Base-by-base conservation (phyloP, 306 rosid genomes). In the Coriaria nepalensis region DNA sequence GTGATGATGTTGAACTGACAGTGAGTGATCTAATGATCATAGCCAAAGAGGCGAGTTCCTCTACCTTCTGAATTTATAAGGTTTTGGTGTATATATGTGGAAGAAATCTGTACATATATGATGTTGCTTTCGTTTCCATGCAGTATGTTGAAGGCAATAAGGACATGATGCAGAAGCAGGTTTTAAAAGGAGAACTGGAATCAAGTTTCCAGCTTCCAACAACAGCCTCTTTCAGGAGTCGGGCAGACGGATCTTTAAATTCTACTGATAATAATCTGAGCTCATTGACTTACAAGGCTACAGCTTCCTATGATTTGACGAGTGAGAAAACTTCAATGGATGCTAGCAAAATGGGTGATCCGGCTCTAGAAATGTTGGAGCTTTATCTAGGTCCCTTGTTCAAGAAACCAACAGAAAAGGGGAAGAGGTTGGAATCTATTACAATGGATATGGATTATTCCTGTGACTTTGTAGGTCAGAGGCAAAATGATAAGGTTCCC, bases 301-400 rank as follows among this genome's bases (percentile, higher is more conserved):
- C 63, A 35, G 54, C 10, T 58, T 60, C 59, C 39, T 36, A 35
- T 59, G 52, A 13, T 58, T 71, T 62, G 63, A 32, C 62, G 8
- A 60, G 44, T 37, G 72, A 72, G 57, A 49, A 61, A 67, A 53
- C 8, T 43, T 45, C 12, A 48, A 40, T 51, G 41, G 56, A 37
- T 55, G 59, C 64, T 44, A 33, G 49, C 33, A 64, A 54, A 60
- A 60, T 70, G 13, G 78, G 61, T 54, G 70, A 88, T 66, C 83
- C 93, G 59, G 87, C 93, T 59, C 87, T 63, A 56, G 87, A 80
- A 52, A 83, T 88, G 93, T 62, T 83, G 59, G 70, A 81, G 55
- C 66, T 88, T 67, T 77, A 76, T 65, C 70, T 88, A 63, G 96
- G 93, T 57, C 82, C 88, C 33, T 69, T 74, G 79, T 64, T 80